phyloP scores from a whole-genome alignment of 164 flowering plant genomes.

The Macadamia tetraphylla region DNA sequence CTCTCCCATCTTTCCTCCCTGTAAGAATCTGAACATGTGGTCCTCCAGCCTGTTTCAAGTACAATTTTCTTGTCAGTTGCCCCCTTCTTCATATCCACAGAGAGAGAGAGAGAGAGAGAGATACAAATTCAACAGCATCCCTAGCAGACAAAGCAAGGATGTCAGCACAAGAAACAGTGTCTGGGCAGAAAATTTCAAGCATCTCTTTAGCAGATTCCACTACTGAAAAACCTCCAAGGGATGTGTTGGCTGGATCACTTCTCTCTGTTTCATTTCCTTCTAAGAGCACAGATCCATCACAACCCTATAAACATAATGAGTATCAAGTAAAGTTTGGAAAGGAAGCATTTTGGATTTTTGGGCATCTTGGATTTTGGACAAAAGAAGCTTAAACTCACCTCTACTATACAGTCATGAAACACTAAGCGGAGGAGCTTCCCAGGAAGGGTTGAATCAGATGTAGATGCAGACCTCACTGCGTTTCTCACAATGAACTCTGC shows the following conservation, averaged over 20 bases:
- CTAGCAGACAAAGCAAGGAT: conserved; percentile 71
- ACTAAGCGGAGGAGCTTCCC: conserved; percentile 73
- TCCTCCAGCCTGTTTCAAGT: conserved; percentile 53
- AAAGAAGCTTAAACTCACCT: conserved; percentile 33
- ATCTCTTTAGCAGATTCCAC: conserved; percentile 57
- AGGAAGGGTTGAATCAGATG: conserved; percentile 49
- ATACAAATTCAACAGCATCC: conserved; percentile 68
- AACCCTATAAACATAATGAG: conserved; percentile 44
- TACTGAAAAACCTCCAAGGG: conserved; percentile 68
- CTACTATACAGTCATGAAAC: conserved; percentile 86
- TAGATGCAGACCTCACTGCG: conserved; percentile 60
- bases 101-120: background rate
- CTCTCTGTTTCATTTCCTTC: conserved; percentile 63
- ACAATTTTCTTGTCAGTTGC: background rate
- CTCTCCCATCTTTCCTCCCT: conserved; percentile 67
- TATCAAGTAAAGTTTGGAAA: background rate
- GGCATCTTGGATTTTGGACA: background rate
- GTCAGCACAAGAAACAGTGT: conserved; percentile 78
- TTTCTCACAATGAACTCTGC: conserved; percentile 58
- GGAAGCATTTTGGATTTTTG: background rate
- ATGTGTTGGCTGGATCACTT: conserved; percentile 62
- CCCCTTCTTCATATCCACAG: background rate
- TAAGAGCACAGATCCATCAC: conserved; percentile 74
- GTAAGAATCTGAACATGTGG: conserved; percentile 56
- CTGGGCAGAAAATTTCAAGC: conserved; percentile 68